A percentile compares a stretch with the other conserved stretches of the same genome.
Conservation (phyloP, 176 grass and related monocot species). For the Dactylis glomerata region DNA sequence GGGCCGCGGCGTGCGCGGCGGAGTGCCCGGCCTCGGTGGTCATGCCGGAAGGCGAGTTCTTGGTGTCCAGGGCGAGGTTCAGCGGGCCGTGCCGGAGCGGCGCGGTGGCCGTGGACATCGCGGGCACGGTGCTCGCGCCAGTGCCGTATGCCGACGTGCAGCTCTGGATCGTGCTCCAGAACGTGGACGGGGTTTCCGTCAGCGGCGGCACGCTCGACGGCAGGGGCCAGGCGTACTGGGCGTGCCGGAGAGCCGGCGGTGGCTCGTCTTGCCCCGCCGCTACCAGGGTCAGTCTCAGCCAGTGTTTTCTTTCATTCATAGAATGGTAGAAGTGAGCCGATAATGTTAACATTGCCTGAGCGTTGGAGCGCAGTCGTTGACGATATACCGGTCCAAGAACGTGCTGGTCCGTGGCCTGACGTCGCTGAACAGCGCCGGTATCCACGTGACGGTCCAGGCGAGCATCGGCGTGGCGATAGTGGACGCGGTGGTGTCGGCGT, state of each 20-base stretch:
- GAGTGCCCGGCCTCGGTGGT: conserved; percentile 17
- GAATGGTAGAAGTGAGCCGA: not conserved
- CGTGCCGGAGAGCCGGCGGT: conserved; percentile 30
- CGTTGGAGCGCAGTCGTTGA: conserved; percentile 34
- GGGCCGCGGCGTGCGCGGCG: conserved; percentile 34
- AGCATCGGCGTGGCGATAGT: conserved; percentile 38
- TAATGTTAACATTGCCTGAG: not conserved
- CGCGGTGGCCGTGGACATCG: conserved; percentile 25
- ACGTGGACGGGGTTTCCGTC: conserved; percentile 50
- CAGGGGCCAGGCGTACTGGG: conserved; percentile 41
- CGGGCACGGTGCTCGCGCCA: conserved; percentile 47
- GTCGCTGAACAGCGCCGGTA: conserved; percentile 40
- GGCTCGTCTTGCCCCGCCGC: conserved; percentile 33
- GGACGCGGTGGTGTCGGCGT: conserved; percentile 36
- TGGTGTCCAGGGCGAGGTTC: conserved; percentile 44
- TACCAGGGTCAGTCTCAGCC: conserved; percentile 36
- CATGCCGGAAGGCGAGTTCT: conserved; percentile 41
- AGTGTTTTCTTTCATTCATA: not conserved
- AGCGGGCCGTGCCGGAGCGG: conserved; percentile 40
- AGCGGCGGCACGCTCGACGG: conserved; percentile 49
- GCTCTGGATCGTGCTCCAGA: conserved; percentile 52
- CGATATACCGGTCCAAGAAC: conserved; percentile 38
- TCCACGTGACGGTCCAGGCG: conserved; percentile 46
- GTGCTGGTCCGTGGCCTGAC: conserved; percentile 37
- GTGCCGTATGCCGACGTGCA: conserved; percentile 1